Evolutionary conservation across 2,329 filamentous ascomycete genomes (phyloP).

Genomic region (Ustulina deusta): DNA sequence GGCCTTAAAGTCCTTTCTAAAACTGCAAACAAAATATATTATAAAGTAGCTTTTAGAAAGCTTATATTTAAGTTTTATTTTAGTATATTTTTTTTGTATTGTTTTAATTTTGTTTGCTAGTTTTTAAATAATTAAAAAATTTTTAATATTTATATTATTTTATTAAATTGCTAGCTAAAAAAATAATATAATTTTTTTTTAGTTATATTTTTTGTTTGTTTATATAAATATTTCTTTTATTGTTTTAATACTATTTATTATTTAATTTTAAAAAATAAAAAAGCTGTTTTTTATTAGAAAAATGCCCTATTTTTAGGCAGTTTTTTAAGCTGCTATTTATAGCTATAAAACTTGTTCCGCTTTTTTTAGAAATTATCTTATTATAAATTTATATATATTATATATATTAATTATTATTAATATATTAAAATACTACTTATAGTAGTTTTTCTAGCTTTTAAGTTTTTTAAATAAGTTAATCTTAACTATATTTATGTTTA

Average conservation of each 20-base stretch:
- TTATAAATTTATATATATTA: conserved; percentile 1
- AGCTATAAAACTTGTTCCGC: too few species aligned
- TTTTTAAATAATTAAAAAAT: not conserved
- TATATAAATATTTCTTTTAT: conserved; percentile 2
- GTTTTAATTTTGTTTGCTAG: not conserved
- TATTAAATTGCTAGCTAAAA: not conserved
- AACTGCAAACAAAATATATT: not conserved
- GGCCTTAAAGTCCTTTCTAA: conserved; percentile 3
- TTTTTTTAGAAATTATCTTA: not conserved
- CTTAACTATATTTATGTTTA: not conserved
- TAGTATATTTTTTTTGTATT: conserved; percentile 4
- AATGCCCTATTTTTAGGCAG: not conserved
- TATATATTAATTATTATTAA: not conserved
- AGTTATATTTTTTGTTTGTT: conserved; percentile 9
- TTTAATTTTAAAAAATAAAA: not conserved
- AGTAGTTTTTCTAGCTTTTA: not conserved
- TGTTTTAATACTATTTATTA: not conserved
- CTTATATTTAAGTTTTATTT: not conserved
- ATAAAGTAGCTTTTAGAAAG: not conserved
- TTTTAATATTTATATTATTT: not conserved
- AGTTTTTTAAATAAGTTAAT: not conserved
- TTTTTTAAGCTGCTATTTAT: too few species aligned
- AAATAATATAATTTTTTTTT: conserved; percentile 15
- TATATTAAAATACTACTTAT: not conserved
- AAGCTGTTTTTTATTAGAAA: not conserved